These are phyloP conservation scores for Peziza echinospora DNA, from an alignment of 495 filamentous ascomycete species.

Conservation along the genomic window DNA sequence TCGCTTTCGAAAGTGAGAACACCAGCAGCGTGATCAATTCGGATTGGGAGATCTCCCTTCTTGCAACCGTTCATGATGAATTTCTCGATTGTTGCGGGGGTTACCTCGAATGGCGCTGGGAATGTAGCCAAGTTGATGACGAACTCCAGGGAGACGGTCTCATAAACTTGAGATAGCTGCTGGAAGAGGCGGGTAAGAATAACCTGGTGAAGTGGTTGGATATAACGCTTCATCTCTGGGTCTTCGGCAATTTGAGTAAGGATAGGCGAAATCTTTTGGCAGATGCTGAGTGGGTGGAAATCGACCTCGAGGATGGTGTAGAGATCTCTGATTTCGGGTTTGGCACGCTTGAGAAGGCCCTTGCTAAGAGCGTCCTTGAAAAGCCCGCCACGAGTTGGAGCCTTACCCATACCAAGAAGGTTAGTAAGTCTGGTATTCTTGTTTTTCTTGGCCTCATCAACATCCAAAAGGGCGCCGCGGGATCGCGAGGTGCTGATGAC, in stretches of 20 bases:
- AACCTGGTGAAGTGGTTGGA: conserved; percentile 85
- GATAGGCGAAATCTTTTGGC: conserved; percentile 96
- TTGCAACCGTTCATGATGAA: conserved; percentile 99
- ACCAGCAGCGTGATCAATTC: conserved; percentile 83
- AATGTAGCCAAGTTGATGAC: conserved; percentile 88
- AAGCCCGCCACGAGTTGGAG: conserved; percentile 70
- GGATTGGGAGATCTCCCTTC: conserved; percentile 93
- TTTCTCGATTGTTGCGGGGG: conserved; percentile 82
- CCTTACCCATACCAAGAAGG: conserved; percentile 72
- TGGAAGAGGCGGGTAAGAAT: conserved; percentile 96
- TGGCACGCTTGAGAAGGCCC: conserved; percentile 71
- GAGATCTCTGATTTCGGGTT: conserved; percentile 80
- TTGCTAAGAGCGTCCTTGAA: conserved; percentile 94
- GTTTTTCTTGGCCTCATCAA: conserved; percentile 93
- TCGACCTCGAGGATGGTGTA: conserved; percentile 98
- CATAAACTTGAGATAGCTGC: conserved; percentile 96
- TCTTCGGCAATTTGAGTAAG: conserved; percentile 83
- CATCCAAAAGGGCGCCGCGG: conserved; percentile 82
- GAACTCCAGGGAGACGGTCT: conserved; percentile 85
- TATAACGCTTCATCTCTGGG: conserved; percentile 90
- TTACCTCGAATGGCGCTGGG: conserved; percentile 90
- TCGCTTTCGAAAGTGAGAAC: conserved; percentile 94
- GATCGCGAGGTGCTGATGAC: conserved; percentile 97
- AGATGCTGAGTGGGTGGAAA: conserved; percentile 96
- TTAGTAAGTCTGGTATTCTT: conserved; percentile 96